Evolutionary conservation across 495 filamentous ascomycete species (phyloP).

Genomic region (Aspergillus incahuasiensis): DNA sequence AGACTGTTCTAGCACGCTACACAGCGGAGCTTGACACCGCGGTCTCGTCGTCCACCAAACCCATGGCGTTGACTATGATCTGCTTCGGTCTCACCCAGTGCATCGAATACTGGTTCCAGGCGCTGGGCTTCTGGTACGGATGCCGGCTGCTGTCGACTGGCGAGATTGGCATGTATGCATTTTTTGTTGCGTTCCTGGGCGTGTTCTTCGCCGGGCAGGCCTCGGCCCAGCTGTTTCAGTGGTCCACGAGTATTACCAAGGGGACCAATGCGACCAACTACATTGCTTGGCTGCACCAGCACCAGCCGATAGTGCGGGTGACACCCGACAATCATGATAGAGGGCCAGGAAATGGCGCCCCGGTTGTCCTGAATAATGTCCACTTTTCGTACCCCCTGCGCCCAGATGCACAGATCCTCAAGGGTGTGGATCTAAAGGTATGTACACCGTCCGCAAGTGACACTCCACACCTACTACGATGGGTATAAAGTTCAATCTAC

Average conservation of each 20-base stretch:
- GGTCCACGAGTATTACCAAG: conserved; percentile 18
- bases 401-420: conserved; percentile 71
- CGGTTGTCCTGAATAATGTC: conserved; percentile 70
- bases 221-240: conserved; percentile 42
- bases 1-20: conserved; percentile 68
- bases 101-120: conserved; percentile 40
- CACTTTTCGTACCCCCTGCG: conserved; percentile 75
- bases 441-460: background rate
- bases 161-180: conserved; percentile 42
- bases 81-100: conserved; percentile 37
- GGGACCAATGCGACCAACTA: conserved; percentile 3
- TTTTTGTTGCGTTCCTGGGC: conserved; percentile 51
- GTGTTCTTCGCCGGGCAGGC: conserved; percentile 52
- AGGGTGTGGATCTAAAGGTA: conserved; percentile 66
- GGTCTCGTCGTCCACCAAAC: conserved; percentile 16
- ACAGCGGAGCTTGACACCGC: conserved; percentile 40
- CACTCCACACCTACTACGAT: background rate
- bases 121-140: conserved; percentile 54
- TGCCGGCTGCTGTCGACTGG: conserved; percentile 2
- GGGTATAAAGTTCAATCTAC: no score
- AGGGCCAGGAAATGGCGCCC: conserved; percentile 59
- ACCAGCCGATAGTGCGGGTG: conserved; percentile 69
- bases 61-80: conserved; percentile 37
- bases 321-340: conserved; percentile 80
- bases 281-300: conserved; percentile 46